phyloP scores from a whole-genome alignment of 805 yeast genomes.

The Candida caryicola region DNA sequence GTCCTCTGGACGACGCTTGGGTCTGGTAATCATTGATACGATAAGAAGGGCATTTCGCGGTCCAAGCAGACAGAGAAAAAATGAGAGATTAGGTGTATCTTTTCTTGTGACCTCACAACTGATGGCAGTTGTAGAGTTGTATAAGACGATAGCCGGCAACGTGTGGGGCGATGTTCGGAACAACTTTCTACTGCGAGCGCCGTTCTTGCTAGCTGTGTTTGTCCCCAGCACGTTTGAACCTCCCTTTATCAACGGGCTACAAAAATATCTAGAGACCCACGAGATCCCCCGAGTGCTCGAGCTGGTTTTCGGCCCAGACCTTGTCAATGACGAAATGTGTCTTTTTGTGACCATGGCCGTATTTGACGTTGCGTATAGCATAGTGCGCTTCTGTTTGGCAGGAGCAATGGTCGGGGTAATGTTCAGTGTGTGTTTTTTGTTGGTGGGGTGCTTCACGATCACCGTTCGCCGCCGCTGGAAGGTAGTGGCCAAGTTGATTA shows the following conservation, averaged over 20 bases:
- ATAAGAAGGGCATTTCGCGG: no score
- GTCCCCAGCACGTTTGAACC: constrained; percentile 24
- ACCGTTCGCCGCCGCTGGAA: constrained; percentile 17
- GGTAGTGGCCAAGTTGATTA: constrained; percentile 1
- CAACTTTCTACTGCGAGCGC: background rate
- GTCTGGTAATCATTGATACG: no score
- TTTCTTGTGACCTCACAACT: no score
- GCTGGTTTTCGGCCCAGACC: background rate
- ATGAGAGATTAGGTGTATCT: background rate
- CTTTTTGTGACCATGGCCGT: constrained; percentile 9
- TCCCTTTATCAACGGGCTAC: constrained; percentile 22
- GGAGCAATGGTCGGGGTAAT: constrained; percentile 11
- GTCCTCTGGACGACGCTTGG: no score
- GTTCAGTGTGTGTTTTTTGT: constrained; percentile 10
- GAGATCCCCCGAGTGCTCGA: background rate
- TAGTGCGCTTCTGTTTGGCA: constrained; percentile 15
- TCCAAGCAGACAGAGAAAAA: no score
- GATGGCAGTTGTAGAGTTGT: no score
- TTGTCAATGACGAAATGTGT: background rate
- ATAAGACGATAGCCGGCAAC: constrained; percentile 3
- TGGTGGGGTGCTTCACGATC: constrained; percentile 12
- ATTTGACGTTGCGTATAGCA: constrained; percentile 17
- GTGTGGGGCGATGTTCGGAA: constrained; percentile 4
- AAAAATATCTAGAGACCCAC: constrained; percentile 2
- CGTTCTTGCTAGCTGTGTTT: constrained; percentile 14